phyloP scores from a whole-genome alignment of 2,329 filamentous ascomycete genomes.

The Rhynchosporium secalis region DNA sequence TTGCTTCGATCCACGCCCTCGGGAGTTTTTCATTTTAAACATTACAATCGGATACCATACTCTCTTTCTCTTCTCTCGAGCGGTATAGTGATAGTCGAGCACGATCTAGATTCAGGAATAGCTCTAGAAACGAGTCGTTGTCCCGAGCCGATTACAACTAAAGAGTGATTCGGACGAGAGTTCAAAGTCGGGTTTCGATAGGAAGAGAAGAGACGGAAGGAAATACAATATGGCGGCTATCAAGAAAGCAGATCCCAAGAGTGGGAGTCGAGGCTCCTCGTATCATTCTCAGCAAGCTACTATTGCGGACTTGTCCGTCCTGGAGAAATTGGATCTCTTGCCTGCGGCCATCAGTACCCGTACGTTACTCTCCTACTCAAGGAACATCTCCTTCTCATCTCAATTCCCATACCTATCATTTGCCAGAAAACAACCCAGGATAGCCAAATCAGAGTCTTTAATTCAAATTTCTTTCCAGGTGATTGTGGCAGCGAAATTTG shows the following conservation, averaged over 20 bases:
- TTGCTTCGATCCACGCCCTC: background rate
- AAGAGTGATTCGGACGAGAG: too few species aligned
- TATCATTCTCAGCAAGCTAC: constrained; percentile 28
- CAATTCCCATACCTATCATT: background rate
- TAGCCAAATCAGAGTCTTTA: too few species aligned
- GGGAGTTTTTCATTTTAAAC: background rate
- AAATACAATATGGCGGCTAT: background rate
- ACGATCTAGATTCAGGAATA: too few species aligned
- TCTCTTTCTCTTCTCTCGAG: too few species aligned
- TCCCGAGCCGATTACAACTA: too few species aligned
- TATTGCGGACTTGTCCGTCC: constrained; percentile 18
- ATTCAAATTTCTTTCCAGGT: too few species aligned
- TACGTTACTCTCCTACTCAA: constrained; percentile 16
- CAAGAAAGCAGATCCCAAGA: constrained; percentile 1
- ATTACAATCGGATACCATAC: background rate
- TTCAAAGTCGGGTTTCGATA: background rate
- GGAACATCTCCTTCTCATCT: background rate
- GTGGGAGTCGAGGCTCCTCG: constrained; percentile 26
- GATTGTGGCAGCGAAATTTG: background rate
- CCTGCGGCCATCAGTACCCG: constrained; percentile 25
- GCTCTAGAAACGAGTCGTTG: too few species aligned
- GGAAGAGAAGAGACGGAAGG: background rate
- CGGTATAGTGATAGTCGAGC: too few species aligned
- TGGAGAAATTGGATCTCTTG: constrained; percentile 32
- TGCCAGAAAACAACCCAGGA: too few species aligned